A percentile compares a stretch with the other conserved stretches of the same genome.
Conservation (phyloP, 768 basidiomycete genomes). For the Xerocomellus amylosporus region DNA sequence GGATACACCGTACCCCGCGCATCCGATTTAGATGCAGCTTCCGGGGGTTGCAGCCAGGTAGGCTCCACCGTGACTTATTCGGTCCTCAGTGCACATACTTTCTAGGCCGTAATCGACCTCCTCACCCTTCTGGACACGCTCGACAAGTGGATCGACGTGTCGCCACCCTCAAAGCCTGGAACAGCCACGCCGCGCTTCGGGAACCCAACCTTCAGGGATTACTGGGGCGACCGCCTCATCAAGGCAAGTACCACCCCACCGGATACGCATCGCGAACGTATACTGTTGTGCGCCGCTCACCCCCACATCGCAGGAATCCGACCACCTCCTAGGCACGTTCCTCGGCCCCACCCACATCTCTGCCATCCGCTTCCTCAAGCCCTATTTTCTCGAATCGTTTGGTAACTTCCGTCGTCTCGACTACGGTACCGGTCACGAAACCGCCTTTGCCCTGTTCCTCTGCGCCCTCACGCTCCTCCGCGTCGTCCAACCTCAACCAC, state of each 20-base stretch:
- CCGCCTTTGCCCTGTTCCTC: conserved; percentile 80
- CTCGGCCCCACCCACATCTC: conserved; percentile 44
- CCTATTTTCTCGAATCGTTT: conserved; percentile 80
- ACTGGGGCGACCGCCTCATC: conserved; percentile 75
- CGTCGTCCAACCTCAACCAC: conserved; percentile 53
- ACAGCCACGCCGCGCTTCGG: conserved; percentile 76
- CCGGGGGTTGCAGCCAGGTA: conserved; percentile 19
- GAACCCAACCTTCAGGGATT: conserved; percentile 80
- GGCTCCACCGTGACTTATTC: neutral
- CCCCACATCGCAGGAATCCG: conserved; percentile 44
- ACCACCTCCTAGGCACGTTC: conserved; percentile 46
- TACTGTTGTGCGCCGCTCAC: neutral
- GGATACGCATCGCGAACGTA: neutral
- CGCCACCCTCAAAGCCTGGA: conserved; percentile 62
- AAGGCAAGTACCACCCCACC: conserved; percentile 47
- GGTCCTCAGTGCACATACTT: neutral
- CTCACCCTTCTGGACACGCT: conserved; percentile 63
- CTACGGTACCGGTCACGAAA: conserved; percentile 96
- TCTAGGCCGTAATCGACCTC: conserved; percentile 46
- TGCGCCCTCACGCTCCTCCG: conserved; percentile 68
- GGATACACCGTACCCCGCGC: conserved; percentile 52
- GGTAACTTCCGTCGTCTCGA: conserved; percentile 91
- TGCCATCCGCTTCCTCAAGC: conserved; percentile 63
- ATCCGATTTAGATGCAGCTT: neutral
- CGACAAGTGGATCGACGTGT: conserved; percentile 73